phyloP scores from a whole-genome alignment of 164 flowering plant genomes.

The Vitis amurensis region DNA sequence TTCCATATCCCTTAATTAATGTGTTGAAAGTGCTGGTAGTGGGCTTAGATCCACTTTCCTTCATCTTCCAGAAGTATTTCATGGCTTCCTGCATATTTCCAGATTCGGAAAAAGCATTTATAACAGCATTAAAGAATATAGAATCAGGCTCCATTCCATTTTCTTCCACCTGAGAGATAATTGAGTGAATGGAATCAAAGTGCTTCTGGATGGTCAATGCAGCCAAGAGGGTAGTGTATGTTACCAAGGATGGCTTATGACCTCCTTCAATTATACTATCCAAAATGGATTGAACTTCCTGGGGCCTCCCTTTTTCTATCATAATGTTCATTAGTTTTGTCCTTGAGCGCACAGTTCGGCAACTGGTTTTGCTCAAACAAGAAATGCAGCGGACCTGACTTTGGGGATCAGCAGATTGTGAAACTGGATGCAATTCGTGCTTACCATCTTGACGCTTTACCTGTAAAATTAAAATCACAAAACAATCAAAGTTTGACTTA shows the following conservation, averaged over 20 bases:
- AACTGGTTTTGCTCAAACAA: conserved; percentile 53
- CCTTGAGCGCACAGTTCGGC: conserved; percentile 73
- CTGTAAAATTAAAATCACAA: too few relatives aligned
- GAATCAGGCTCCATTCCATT: conserved; percentile 72
- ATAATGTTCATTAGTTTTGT: conserved; percentile 78
- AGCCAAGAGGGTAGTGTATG: conserved; percentile 80
- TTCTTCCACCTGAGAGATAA: conserved; percentile 61
- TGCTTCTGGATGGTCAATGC: conserved; percentile 68
- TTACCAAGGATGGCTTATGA: conserved; percentile 79
- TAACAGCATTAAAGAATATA: conserved; percentile 75
- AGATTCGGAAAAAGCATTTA: conserved; percentile 80
- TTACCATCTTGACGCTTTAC: conserved; percentile 2
- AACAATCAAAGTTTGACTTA: too few relatives aligned
- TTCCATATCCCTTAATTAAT: conserved; percentile 81
- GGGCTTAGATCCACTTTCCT: conserved; percentile 73
- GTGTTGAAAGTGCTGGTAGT: conserved; percentile 87
- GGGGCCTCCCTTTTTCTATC: conserved; percentile 59
- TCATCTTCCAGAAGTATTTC: conserved; percentile 64
- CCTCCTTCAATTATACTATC: conserved; percentile 67
- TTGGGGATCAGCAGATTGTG: conserved; percentile 27
- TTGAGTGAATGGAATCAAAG: conserved; percentile 51
- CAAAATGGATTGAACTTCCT: conserved; percentile 62
- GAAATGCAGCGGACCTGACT: conserved; percentile 43
- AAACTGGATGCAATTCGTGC: conserved; percentile 19
- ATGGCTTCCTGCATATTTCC: conserved; percentile 69